Conservation (phyloP, 1,139 yeast genomes). For the Suhomyces wounanorum region DNA sequence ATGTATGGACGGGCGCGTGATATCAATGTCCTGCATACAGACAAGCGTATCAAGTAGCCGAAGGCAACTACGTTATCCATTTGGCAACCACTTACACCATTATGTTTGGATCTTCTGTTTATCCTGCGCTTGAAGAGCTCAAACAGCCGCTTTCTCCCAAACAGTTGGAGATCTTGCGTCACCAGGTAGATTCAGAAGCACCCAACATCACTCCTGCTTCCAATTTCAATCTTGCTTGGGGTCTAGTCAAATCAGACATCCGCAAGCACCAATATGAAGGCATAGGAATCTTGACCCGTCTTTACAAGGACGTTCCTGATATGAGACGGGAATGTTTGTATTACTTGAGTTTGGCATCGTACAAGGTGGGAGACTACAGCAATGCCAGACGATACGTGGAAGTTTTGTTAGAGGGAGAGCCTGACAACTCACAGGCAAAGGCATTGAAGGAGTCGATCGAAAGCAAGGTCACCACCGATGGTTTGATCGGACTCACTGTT, state of each 20-base stretch:
- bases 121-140: conserved; percentile 47
- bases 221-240: conserved; percentile 96
- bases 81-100: not conserved
- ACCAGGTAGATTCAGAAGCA: conserved; percentile 80
- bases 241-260: conserved; percentile 69
- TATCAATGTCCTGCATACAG: not conserved
- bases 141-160: conserved; percentile 66
- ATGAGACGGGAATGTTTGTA: conserved; percentile 89
- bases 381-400: conserved; percentile 88
- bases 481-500: conserved; percentile 83
- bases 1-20: not conserved
- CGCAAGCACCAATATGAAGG: conserved; percentile 75
- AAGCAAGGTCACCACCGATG: conserved; percentile 82
- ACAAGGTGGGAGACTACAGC: conserved; percentile 81
- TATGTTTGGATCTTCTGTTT: conserved; percentile 17
- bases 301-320: conserved; percentile 75
- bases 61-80: conserved; percentile 1
- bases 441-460: conserved; percentile 76
- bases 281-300: conserved; percentile 68
- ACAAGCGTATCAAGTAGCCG: not conserved
- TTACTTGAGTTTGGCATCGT: conserved; percentile 85
- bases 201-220: conserved; percentile 82
- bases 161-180: conserved; percentile 71
- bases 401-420: conserved; percentile 73
- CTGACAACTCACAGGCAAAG: conserved; percentile 76